Evolutionary conservation across 768 basidiomycete genomes (phyloP).

Genomic region (Mycena rebaudengoi): DNA sequence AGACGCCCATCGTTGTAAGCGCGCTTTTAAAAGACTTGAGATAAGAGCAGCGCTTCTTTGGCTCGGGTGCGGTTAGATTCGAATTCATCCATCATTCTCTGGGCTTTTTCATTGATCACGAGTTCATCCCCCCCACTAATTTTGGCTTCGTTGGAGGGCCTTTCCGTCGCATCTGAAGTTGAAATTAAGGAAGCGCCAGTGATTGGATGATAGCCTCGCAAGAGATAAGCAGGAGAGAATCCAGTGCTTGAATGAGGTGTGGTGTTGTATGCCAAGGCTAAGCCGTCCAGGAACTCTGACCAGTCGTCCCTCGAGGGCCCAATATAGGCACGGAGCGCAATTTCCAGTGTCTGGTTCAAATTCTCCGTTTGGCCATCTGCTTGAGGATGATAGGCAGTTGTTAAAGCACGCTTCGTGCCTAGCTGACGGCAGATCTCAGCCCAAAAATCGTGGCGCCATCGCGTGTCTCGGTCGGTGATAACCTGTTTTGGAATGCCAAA

Average conservation of each 20-base stretch:
- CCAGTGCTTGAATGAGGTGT: conserved; percentile 35
- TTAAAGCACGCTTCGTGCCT: conserved; percentile 34
- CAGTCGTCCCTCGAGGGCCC: conserved; percentile 34
- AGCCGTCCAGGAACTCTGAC: conserved; percentile 27
- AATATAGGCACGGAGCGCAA: conserved; percentile 38
- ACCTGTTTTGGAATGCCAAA: conserved; percentile 29
- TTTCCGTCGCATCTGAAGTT: background rate
- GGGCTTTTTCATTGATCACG: background rate
- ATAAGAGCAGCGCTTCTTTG: conserved; percentile 1
- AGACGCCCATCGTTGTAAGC: too few species aligned
- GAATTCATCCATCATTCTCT: conserved; percentile 12
- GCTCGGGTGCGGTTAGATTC: background rate
- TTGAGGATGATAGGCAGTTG: conserved; percentile 40
- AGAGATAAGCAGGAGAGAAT: conserved; percentile 36
- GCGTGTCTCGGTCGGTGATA: conserved; percentile 38
- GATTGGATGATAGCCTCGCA: conserved; percentile 35
- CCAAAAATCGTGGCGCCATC: conserved; percentile 40
- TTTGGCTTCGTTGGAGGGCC: background rate
- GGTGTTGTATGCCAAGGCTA: conserved; percentile 43
- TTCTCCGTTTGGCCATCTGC: conserved; percentile 48
- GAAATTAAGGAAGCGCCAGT: conserved; percentile 6
- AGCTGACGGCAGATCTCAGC: conserved; percentile 33
- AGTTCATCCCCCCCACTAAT: background rate
- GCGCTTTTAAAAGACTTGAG: conserved; percentile 15
- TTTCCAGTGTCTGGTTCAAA: conserved; percentile 42